A percentile compares a stretch with the other conserved stretches of the same genome.
These are phyloP conservation scores for Saturnispora sekii DNA, from an alignment of 805 yeast species.

Conservation along the genomic window DNA sequence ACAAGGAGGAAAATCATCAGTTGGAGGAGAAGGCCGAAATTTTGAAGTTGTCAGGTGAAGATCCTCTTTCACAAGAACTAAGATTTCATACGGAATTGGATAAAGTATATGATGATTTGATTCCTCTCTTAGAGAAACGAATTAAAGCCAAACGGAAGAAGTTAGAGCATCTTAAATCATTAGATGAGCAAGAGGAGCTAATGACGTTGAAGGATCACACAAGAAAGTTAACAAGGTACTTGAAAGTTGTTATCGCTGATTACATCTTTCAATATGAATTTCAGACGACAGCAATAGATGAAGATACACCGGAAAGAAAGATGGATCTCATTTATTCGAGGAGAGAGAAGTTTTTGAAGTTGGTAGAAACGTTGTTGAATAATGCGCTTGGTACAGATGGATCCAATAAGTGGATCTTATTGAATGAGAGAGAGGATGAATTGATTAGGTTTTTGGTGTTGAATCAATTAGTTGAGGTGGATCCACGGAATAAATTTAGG, in stretches of 20 bases:
- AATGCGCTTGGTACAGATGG: conserved; percentile 16
- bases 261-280: conserved; percentile 23
- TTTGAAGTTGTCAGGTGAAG: background rate
- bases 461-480: conserved; percentile 22
- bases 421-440: conserved; percentile 21
- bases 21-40: background rate
- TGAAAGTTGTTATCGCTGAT: conserved; percentile 21
- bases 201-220: conserved; percentile 15
- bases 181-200: conserved; percentile 7
- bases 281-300: background rate
- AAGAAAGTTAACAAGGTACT: conserved; percentile 16
- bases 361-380: conserved; percentile 26
- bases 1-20: too few relatives aligned
- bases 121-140: background rate
- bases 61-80: background rate
- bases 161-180: background rate
- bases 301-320: conserved; percentile 1
- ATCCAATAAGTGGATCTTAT: conserved; percentile 1
- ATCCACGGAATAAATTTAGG: conserved; percentile 20
- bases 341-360: conserved; percentile 19
- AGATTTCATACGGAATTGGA: conserved; percentile 1
- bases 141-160: background rate
- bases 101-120: background rate
- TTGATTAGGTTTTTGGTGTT: conserved; percentile 24
- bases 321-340: conserved; percentile 15